Percentiles rank a stretch among this genome's conserved stretches.
Evolutionary conservation across 306 rosid genomes (phyloP).

Genomic region (Luffa acutangula): DNA sequence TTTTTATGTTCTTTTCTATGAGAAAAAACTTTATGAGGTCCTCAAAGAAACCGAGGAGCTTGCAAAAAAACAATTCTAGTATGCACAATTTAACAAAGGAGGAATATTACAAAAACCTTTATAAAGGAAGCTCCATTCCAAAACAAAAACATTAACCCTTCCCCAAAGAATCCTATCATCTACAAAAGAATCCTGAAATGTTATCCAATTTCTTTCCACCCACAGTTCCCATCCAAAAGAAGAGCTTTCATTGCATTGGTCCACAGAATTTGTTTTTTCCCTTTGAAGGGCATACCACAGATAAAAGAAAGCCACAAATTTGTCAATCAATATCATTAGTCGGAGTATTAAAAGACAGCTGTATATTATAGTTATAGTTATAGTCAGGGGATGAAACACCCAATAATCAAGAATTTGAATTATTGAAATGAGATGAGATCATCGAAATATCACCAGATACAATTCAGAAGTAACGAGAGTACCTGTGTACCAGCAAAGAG

Average conservation of each 20-base stretch:
- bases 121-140: not conserved
- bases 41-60: not conserved
- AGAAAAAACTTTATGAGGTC: not conserved
- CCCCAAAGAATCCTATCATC: not conserved
- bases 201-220: not conserved
- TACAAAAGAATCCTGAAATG: not conserved
- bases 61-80: not conserved
- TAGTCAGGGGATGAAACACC: not conserved
- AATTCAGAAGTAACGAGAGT: slow-evolving; percentile 12
- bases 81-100: not conserved
- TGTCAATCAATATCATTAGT: not conserved
- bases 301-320: not conserved
- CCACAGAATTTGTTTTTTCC: not conserved
- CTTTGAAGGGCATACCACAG: not conserved
- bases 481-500: slow-evolving; percentile 99
- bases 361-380: not conserved
- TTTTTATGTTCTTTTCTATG: not conserved
- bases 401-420: not conserved
- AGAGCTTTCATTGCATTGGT: not conserved
- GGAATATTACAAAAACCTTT: not conserved
- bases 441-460: not conserved
- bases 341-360: not conserved
- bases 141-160: not conserved
- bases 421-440: not conserved
- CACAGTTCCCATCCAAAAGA: not conserved